A percentile compares a stretch with the other conserved stretches of the same genome.
Evolutionary conservation across 2,329 filamentous ascomycete species (phyloP).

Genomic region (Aspergillus tubingensis): DNA sequence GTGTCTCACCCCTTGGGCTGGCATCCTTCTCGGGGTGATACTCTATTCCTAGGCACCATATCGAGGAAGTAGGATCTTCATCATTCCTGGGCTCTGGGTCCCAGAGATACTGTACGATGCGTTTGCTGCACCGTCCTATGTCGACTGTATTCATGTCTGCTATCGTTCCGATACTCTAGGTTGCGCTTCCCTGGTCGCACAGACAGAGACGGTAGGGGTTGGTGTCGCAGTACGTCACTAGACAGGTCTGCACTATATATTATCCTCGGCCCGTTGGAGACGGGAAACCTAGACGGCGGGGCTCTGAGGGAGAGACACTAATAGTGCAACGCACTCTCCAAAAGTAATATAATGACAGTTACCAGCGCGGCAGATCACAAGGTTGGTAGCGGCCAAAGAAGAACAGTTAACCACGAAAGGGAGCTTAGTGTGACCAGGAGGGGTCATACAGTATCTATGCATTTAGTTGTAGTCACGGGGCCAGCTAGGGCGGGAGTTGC

Average conservation of each 20-base stretch:
- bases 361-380: background rate
- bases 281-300: background rate
- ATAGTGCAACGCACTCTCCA: too few species aligned
- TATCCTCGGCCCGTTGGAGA: background rate
- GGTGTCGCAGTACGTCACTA: background rate
- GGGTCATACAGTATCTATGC: background rate
- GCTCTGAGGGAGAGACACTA: background rate
- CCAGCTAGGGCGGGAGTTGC: background rate
- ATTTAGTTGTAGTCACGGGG: background rate
- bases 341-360: background rate
- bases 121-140: constrained; percentile 74
- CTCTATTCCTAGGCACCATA: constrained; percentile 77
- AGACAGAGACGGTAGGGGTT: background rate
- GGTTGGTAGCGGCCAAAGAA: background rate
- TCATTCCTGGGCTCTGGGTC: constrained; percentile 87
- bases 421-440: background rate
- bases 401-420: background rate
- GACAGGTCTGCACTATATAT: background rate
- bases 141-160: constrained; percentile 66
- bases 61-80: constrained; percentile 63
- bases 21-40: constrained; percentile 46
- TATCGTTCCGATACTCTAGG: background rate
- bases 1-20: background rate
- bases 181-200: background rate
- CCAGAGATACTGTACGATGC: constrained; percentile 88